Conservation (phyloP, 2,329 filamentous ascomycete genomes). For the Neophaeococcomyces mojaviensis region DNA sequence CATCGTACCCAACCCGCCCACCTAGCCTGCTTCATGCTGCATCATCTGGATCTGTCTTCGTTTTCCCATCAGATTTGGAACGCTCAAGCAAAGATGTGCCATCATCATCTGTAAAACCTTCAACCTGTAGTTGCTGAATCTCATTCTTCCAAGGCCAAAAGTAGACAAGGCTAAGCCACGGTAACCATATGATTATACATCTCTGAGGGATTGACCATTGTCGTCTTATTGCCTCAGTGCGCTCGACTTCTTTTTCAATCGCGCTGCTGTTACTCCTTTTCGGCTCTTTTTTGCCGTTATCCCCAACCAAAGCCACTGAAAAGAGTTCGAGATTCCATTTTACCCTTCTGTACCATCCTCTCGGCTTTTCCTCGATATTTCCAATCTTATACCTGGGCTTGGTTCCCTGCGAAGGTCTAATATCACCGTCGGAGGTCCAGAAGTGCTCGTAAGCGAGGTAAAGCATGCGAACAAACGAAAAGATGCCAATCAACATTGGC, state of each 20-base stretch:
- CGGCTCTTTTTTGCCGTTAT: too few species aligned
- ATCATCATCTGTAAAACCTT: too few species aligned
- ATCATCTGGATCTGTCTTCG: too few species aligned
- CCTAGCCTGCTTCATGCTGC: too few species aligned
- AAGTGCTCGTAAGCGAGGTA: slow-evolving; percentile 11
- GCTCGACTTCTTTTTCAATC: slow-evolving; percentile 7
- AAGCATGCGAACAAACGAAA: slow-evolving; percentile 9
- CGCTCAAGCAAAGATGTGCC: too few species aligned
- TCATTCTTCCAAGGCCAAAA: neutral
- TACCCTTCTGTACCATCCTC: neutral
- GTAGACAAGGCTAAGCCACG: slow-evolving; percentile 11
- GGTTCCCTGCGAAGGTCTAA: slow-evolving; percentile 8
- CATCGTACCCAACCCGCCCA: too few species aligned
- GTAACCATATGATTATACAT: slow-evolving; percentile 10
- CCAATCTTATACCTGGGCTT: neutral
- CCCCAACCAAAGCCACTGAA: slow-evolving; percentile 8
- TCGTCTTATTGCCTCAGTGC: slow-evolving; percentile 7
- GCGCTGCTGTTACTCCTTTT: slow-evolving; percentile 4
- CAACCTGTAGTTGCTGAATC: neutral
- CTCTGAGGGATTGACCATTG: slow-evolving; percentile 1
- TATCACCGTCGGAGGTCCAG: slow-evolving; percentile 10
- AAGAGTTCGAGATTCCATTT: slow-evolving; percentile 4
- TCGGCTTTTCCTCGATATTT: neutral
- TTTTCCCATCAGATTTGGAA: too few species aligned
- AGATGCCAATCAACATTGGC: slow-evolving; percentile 11